Conservation (phyloP, 441 rosid species). For the Syzygium syzygioides region DNA sequence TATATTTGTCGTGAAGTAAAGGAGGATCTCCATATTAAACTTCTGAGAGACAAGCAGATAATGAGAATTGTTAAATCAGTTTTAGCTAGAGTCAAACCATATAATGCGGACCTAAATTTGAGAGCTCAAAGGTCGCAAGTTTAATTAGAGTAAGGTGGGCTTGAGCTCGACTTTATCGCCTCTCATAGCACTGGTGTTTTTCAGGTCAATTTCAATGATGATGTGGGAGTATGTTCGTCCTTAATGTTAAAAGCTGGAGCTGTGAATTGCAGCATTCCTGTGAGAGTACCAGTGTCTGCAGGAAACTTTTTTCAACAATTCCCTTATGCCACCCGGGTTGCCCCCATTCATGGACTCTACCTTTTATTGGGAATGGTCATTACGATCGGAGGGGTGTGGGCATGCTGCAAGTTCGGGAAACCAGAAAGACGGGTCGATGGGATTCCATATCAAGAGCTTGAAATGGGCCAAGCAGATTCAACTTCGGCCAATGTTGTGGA, state of each 20-base stretch:
- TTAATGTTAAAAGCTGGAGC: conserved; percentile 22
- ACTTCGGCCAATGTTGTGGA: conserved; percentile 10
- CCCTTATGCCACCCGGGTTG: conserved; percentile 3
- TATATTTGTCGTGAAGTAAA: not conserved
- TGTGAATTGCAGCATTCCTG: conserved; percentile 14
- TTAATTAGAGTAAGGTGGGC: not conserved
- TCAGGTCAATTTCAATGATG: conserved; percentile 26
- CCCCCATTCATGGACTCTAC: conserved; percentile 30
- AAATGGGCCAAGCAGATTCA: conserved; percentile 25
- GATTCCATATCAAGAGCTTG: conserved; percentile 36
- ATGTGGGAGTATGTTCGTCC: conserved; percentile 13
- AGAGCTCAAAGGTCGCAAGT: not conserved
- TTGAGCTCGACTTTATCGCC: not conserved
- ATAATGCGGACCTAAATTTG: not conserved
- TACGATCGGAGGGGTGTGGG: conserved; percentile 26
- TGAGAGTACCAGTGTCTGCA: not conserved
- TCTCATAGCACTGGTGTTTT: not conserved
- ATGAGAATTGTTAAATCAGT: not conserved
- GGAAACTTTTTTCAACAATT: conserved; percentile 5
- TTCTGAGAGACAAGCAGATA: not conserved
- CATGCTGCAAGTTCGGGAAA: conserved; percentile 30
- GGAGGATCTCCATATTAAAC: not conserved
- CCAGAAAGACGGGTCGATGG: conserved; percentile 18
- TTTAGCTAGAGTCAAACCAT: not conserved
- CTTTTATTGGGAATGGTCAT: conserved; percentile 19